Conservation (phyloP, 495 filamentous ascomycete species). For the Rostrohypoxylon terebratum region DNA sequence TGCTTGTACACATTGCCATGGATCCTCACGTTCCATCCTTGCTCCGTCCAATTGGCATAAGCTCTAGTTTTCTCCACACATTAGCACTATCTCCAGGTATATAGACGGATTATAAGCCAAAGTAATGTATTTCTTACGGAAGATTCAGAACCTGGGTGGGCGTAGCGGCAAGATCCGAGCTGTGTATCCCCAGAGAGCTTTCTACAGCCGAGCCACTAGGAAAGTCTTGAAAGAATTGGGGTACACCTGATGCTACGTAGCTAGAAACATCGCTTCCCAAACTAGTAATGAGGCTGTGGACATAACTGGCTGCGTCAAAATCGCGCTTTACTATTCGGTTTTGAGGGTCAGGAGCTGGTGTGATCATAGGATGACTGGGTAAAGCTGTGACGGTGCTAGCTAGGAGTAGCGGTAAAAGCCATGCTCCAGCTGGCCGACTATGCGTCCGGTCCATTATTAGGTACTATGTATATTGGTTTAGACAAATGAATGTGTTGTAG, state of each 20-base stretch:
- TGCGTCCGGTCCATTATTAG: constrained; percentile 16
- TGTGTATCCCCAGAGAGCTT: constrained; percentile 68
- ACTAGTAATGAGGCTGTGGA: constrained; percentile 60
- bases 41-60: constrained; percentile 84
- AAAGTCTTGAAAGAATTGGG: constrained; percentile 74
- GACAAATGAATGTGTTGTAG: constrained; percentile 7
- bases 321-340: constrained; percentile 51
- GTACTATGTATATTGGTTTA: background rate
- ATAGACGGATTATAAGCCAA: background rate
- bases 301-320: constrained; percentile 57
- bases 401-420: constrained; percentile 31
- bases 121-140: constrained; percentile 56
- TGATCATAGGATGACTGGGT: constrained; percentile 60
- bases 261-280: constrained; percentile 64
- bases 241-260: constrained; percentile 71
- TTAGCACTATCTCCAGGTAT: background rate
- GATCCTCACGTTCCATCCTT: constrained; percentile 80
- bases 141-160: constrained; percentile 80
- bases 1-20: constrained; percentile 85
- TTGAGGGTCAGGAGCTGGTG: constrained; percentile 56
- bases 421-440: constrained; percentile 16
- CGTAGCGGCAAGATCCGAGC: constrained; percentile 65
- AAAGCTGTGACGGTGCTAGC: constrained; percentile 32
- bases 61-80: constrained; percentile 53
- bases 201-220: constrained; percentile 70